Evolutionary conservation across 2,329 filamentous ascomycete genomes (phyloP), one percentile per base, ranked within the genome.

Genomic region (Penicillium vulpinum): DNA sequence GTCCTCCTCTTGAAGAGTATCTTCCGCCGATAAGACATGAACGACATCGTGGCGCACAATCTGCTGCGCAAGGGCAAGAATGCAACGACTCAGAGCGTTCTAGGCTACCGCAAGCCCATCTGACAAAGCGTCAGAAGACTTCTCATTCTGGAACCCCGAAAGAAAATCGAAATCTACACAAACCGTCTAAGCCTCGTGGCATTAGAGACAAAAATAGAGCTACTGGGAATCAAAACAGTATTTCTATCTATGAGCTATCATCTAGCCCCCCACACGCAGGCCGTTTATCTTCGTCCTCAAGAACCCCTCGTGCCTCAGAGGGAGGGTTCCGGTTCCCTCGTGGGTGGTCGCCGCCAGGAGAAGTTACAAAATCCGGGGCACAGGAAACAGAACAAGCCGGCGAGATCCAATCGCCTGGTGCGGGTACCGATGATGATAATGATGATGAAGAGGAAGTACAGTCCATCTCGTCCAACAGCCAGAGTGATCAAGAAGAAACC

Each of bases 191-290:
- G 18, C 56, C 70, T 48, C 61, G 62, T 44, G 67, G 73, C 31
- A 54, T 73, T 2, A 69, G 73, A 38, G 58, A 66, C 38, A 68
- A 66, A 36, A 36, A 52, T 26, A 56, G 58, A n/a, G 57, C 61
- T 18, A 48, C 63, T 10, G 54, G 26, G 46, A 22, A 44, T 21
- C 38, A 26, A 18, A 26, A 43, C 7, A 50, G 28, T 5, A n/a
- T 28, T 6, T 64, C 62, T 28, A 55, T 72, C 4, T 73, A 70
- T 41, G 70, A 78, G 56, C 58, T 75, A 24, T 69, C 68, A 7
- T 69, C 65, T 29, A 80, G 77, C 24, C 76, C 78, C 16, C 76
- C 77, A 31, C 67, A 66, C 18, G 76, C 77, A 31, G 70, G 69
- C 5, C 73, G 67, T 54, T 56, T 61, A 2, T 72, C 71, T 18